phyloP scores from a whole-genome alignment of 768 basidiomycete species.

The Leccinum arenicola region DNA sequence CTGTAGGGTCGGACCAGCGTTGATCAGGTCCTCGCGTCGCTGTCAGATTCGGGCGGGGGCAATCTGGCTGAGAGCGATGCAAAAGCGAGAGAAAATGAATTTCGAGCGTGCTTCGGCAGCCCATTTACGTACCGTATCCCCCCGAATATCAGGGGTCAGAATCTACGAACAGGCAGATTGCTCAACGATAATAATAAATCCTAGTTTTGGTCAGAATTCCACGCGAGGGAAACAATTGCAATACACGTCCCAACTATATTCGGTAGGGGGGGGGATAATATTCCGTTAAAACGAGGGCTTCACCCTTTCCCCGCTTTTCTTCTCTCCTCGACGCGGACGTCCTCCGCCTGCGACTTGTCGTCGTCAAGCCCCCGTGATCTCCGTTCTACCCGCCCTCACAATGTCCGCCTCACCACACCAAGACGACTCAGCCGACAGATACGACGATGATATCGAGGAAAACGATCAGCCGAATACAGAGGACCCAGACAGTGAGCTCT shows the following conservation, averaged over 20 bases:
- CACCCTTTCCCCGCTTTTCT: constrained; percentile 63
- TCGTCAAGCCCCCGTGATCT: constrained; percentile 25
- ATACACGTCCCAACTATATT: constrained; percentile 66
- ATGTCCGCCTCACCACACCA: constrained; percentile 66
- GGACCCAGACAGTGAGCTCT: constrained; percentile 31
- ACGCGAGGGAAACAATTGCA: constrained; percentile 64
- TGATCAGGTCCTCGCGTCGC: constrained; percentile 14
- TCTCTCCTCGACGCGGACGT: constrained; percentile 40
- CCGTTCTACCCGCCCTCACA: constrained; percentile 20
- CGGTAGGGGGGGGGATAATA: constrained; percentile 56
- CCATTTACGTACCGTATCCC: constrained; percentile 59
- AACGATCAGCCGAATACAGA: constrained; percentile 41
- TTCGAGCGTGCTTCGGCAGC: constrained; percentile 30
- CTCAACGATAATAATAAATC: constrained; percentile 56
- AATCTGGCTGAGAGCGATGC: constrained; percentile 24
- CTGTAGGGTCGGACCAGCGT: constrained; percentile 1
- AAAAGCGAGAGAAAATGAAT: constrained; percentile 34
- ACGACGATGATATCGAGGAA: constrained; percentile 57
- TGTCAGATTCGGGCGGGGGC: constrained; percentile 15
- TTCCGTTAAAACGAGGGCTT: constrained; percentile 74
- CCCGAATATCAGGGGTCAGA: constrained; percentile 59
- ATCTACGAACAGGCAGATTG: constrained; percentile 48
- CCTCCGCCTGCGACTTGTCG: constrained; percentile 20
- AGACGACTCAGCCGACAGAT: constrained; percentile 54
- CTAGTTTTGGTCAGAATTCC: constrained; percentile 55